A percentile compares a stretch with the other conserved stretches of the same genome.
phyloP scores from a whole-genome alignment of 192 early-diverging fungal genomes.

The Geranomyces michiganensis region DNA sequence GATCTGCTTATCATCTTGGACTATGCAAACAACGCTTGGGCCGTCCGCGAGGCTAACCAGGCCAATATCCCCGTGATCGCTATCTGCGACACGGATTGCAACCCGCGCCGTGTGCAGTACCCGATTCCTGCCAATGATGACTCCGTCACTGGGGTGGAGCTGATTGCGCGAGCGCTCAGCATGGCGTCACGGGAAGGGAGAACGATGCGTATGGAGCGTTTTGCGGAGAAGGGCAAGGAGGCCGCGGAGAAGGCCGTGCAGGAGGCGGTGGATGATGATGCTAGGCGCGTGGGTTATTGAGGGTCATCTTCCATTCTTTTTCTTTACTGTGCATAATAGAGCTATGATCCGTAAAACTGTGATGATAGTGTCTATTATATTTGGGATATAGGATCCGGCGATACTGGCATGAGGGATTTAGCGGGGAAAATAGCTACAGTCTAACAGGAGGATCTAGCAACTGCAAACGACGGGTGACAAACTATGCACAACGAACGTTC shows the following conservation, averaged over 20 bases:
- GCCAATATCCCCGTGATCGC: conserved; percentile 86
- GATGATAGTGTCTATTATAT: no score
- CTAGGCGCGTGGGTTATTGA: no score
- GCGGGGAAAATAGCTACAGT: no score
- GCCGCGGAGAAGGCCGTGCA: not conserved
- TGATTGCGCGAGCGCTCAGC: conserved; percentile 81
- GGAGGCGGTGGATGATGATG: no score
- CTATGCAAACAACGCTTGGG: conserved; percentile 77
- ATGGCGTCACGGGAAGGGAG: conserved; percentile 67
- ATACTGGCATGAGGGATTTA: no score
- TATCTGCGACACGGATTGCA: conserved; percentile 89
- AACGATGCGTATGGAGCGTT: not conserved
- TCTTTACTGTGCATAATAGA: no score
- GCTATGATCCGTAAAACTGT: no score
- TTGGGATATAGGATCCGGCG: no score
- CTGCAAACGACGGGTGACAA: no score
- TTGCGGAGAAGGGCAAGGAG: conserved; percentile 5
- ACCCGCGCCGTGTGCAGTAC: conserved; percentile 83
- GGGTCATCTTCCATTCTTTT: no score
- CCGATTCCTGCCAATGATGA: conserved; percentile 97
- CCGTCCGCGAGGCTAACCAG: conserved; percentile 76
- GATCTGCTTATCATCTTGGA: conserved; percentile 84
- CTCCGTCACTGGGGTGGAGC: conserved; percentile 70
- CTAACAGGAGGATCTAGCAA: no score
- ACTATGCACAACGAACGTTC: no score